Base-by-base conservation (phyloP, 805 yeast genomes). In the Candida quercuum region DNA sequence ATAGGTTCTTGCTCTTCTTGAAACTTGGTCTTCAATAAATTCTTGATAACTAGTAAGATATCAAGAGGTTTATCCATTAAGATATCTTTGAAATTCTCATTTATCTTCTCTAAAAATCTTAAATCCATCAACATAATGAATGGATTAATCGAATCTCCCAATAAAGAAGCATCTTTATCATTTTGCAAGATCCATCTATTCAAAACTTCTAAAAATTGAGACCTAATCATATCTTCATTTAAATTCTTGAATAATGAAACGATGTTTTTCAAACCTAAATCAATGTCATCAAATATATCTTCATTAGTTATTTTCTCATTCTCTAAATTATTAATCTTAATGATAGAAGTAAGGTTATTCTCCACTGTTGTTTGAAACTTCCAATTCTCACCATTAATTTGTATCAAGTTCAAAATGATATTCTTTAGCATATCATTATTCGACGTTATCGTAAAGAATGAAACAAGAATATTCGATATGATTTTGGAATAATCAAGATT, bases 81-180 rank as follows among this genome's bases (percentile, higher is more conserved):
- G 16, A 67, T 67, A 8, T 78, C 75, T 42, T 75, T 81, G 51
- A 81, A 78, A 13, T 67, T 64, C 5, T 71, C 70, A 18, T 79
- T 75, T 24, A 86, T 60, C 23, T 62, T 58, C 51, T 87, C 93
- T 35, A 89, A 57, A 10, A 86, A 52, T 41, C 81, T 73, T 41
- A 86, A 61, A 50, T 83, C 81, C 6, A 77, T 60, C 26, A 85
- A 60, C 37, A 74, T 65, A 7, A 69, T 47, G 36, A 76, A 70
- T n/a, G 86, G 81, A 41, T 71, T 68, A 5, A 64, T 63, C 1
- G 49, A 48, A 9, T 47, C 49, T 10, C n/a, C n/a, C n/a, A n/a
- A n/a, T n/a, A n/a, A n/a, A n/a, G 51, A 42, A 1, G 45, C 13
- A 1, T 28, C 34, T 8, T 39, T 39, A 3, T 26, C 28, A 2